Percentiles rank a stretch among this genome's conserved stretches.
Evolutionary conservation across 352 stramenopile species (phyloP).

Genomic region (Globisporangium acanthophoron): DNA sequence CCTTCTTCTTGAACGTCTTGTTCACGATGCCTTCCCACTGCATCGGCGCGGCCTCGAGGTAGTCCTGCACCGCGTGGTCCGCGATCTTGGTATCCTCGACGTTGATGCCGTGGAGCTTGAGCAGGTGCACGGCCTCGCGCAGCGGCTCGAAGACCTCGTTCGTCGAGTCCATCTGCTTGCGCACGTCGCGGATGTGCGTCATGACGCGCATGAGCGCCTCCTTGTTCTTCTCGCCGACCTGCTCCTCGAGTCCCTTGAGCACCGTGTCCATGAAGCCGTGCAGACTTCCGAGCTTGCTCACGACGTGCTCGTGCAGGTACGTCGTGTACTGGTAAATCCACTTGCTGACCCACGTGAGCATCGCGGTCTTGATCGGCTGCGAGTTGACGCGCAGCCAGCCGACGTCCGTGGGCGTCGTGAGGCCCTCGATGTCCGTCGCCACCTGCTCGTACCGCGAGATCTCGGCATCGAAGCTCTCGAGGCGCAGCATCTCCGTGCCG

Average conservation of each 20-base stretch:
- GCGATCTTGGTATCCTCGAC: slow-evolving; percentile 88
- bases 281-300: slow-evolving; percentile 81
- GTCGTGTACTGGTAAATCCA: slow-evolving; percentile 96
- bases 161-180: slow-evolving; percentile 90
- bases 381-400: slow-evolving; percentile 97
- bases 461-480: slow-evolving; percentile 94
- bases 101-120: slow-evolving; percentile 92
- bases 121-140: slow-evolving; percentile 90
- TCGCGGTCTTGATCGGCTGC: slow-evolving; percentile 95
- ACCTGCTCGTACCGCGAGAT: slow-evolving; percentile 96
- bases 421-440: slow-evolving; percentile 84
- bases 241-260: slow-evolving; percentile 85
- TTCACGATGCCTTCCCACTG: slow-evolving; percentile 98
- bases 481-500: slow-evolving; percentile 87
- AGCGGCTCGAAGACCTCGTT: slow-evolving; percentile 94
- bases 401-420: slow-evolving; percentile 90
- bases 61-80: slow-evolving; percentile 82
- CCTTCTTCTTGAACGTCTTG: slow-evolving; percentile 98
- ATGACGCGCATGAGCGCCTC: slow-evolving; percentile 96
- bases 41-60: slow-evolving; percentile 94
- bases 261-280: slow-evolving; percentile 94
- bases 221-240: slow-evolving; percentile 91
- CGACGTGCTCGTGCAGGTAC: slow-evolving; percentile 91
- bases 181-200: slow-evolving; percentile 93
- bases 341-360: slow-evolving; percentile 94